Evolutionary conservation across 331 rosid genomes (phyloP).

Genomic region (Pyrus hybrid): DNA sequence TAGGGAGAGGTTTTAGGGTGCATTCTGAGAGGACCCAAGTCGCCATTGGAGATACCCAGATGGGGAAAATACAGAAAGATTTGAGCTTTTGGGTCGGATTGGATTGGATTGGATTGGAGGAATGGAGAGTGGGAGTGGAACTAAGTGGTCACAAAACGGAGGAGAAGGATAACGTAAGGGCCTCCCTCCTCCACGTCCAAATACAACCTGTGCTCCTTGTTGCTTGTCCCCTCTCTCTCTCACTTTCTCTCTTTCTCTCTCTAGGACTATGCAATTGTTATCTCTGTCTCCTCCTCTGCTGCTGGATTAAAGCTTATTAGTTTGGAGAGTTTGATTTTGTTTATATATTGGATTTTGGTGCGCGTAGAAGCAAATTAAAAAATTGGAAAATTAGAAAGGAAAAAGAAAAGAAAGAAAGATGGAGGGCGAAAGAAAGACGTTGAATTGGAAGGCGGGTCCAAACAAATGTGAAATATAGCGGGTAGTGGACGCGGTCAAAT

Average conservation of each 20-base stretch:
- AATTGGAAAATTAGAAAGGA: too few relatives aligned
- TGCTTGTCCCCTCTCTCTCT: not conserved
- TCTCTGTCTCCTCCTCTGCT: not conserved
- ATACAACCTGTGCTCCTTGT: slow-evolving; percentile 21
- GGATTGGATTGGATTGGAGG: not conserved
- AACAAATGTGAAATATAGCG: not conserved
- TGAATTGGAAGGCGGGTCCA: not conserved
- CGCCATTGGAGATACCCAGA: slow-evolving; percentile 39
- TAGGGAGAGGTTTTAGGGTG: slow-evolving; percentile 29
- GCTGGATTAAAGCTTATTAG: not conserved
- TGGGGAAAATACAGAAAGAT: not conserved
- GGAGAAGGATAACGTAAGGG: slow-evolving; percentile 21
- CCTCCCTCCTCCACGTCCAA: slow-evolving; percentile 24
- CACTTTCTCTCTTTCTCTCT: not conserved
- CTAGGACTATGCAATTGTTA: not conserved
- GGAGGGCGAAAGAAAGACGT: not conserved
- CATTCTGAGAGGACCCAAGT: slow-evolving; percentile 44
- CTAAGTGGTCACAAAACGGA: not conserved
- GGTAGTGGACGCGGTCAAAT: slow-evolving; percentile 26
- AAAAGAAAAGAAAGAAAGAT: not conserved
- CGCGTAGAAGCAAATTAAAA: not conserved
- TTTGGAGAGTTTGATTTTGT: not conserved
- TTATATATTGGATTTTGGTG: not conserved
- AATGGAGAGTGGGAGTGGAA: not conserved
- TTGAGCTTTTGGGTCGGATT: not conserved